Base-by-base conservation (phyloP, 1,139 yeast genomes). In the Dujonia santamariae region DNA sequence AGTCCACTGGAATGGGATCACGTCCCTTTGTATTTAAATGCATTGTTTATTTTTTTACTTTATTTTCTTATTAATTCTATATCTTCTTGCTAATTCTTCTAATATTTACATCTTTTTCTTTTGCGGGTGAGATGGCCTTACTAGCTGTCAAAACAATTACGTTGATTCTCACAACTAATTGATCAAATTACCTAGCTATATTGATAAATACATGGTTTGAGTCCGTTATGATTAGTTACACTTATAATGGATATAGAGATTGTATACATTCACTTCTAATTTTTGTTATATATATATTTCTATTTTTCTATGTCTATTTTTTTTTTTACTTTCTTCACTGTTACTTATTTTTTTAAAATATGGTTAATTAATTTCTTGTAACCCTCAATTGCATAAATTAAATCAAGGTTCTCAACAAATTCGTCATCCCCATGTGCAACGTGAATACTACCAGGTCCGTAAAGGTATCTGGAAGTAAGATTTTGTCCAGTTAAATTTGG, bases 391-490 rank as follows among this genome's bases (percentile, higher is more conserved):
- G 83, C 76, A 12, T 63, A 63, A 16, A 61, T 43, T 41, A 82
- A 59, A 46, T 78, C 83, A 3, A 54, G 49, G 25, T 72, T 60
- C 7, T 71, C 69, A 20, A 82, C 74, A 45, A 58, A 70, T 54
- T 82, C 90, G 39, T 74, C 54, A 38, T 68, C 82, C 3, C 80
- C 72, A 48, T 81, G 88, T 1, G 88, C 88, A 23, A 77, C 79
- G 24, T 66, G 67, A 38, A 82, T 80, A 2, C 78, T 58, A 1
- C 88, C 90, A 1, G 88, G 85, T 0, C 88, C 90, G 47, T 79
- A 82, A 21, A 81, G 57, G 46, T 75, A 80, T 43, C 78, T 59
- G 35, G 56, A 62, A 11, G 60, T 53, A 17, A 58, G 43, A 21
- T 61, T 60, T n/a, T 58, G 56, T 3, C 63, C 61, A 3, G 49